Percentiles rank a stretch among this genome's conserved stretches.
Conservation (phyloP, 2,329 filamentous ascomycete species). For the Hypoxylon sp. region DNA sequence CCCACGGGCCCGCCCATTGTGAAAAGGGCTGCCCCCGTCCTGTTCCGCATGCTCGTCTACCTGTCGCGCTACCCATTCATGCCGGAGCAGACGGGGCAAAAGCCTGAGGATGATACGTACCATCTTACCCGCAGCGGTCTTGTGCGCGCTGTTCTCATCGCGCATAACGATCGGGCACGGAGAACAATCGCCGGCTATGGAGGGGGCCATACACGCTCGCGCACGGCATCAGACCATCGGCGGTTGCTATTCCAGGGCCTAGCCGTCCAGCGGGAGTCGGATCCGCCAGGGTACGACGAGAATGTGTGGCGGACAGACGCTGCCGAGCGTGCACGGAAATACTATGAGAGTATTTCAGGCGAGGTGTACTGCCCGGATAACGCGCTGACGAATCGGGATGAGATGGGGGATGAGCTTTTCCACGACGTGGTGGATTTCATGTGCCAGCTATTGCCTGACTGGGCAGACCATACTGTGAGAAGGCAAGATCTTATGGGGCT, state of each 20-base stretch:
- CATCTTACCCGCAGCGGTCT: background rate
- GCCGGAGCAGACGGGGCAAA: background rate
- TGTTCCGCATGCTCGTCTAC: slow-evolving; percentile 1
- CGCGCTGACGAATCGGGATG: background rate
- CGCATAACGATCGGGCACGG: background rate
- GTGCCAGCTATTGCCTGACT: background rate
- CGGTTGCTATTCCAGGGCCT: background rate
- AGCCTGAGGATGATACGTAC: background rate
- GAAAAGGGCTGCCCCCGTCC: background rate
- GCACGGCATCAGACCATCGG: background rate
- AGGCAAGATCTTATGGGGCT: background rate
- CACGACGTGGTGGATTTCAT: background rate
- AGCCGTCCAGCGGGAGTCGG: background rate
- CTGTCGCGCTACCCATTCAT: background rate
- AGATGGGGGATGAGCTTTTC: background rate
- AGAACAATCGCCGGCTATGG: background rate
- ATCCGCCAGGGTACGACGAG: background rate
- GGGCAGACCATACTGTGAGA: background rate
- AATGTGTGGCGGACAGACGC: background rate
- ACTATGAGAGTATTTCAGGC: background rate
- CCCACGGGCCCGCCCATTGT: background rate
- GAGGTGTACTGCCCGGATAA: background rate
- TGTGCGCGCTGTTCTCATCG: background rate
- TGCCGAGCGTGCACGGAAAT: background rate
- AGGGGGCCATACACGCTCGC: background rate